Base-by-base conservation (phyloP, 495 filamentous ascomycete genomes). In the Aspergillus affinis region DNA sequence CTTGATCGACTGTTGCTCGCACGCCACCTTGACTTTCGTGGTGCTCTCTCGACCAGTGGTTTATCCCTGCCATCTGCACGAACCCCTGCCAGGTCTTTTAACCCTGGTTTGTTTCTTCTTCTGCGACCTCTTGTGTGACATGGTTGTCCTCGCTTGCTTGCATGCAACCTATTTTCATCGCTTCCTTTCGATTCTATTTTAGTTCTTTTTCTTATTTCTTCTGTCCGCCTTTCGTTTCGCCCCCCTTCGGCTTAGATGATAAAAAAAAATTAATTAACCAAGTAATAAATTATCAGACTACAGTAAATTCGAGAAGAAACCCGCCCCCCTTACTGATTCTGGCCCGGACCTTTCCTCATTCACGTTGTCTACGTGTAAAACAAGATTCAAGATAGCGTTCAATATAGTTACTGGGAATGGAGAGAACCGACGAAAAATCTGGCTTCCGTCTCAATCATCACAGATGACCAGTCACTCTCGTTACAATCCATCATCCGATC, bases 21-120 rank as follows among this genome's bases (percentile, higher is more conserved):
- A 58, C 61, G 61, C 63, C 66, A 63, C 71, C 71, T 63, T 64
- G 69, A 67, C 65, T 67, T 73, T 71, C 73, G 75, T 77, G 75
- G 75, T 75, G 65, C 58, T 5, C 53, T 77, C 71, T 74, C 52
- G 57, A 46, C 75, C 75, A 77, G 60, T 73, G 68, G 63, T 70
- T 73, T 52, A 48, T 60, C 49, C 54, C 61, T 62, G 59, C 62
- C 49, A 46, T 51, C 64, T 63, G 62, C 60, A 62, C 41, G 56
- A 55, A 69, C 65, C 66, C 66, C 66, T 69, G 66, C 56, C 62
- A 60, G 46, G 13, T 48, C 54, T 46, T 30, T 44, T 19, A 23
- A 62, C 56, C 68, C 61, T 63, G 59, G 55, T 58, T 27, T 54
- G 49, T 51, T 61, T 64, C 58, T 62, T 62, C 61, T 64, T 58